Percentiles rank a stretch among this genome's conserved stretches.
Conservation (phyloP, 2,329 filamentous ascomycete genomes). For the Fusarium tupiense region DNA sequence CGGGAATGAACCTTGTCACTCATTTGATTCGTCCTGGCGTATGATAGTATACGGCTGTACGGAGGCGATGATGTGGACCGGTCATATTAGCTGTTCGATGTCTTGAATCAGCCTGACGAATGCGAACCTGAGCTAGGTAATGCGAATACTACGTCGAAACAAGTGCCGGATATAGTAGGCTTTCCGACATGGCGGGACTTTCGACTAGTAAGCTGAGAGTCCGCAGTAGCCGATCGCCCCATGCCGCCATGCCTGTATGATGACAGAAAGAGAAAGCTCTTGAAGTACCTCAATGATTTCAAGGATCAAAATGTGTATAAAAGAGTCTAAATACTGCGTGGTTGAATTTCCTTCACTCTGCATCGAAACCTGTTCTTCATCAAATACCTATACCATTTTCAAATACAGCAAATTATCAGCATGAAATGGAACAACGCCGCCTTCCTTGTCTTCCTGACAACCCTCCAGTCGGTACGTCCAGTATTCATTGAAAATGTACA, state of each 20-base stretch:
- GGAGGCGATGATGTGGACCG: not conserved
- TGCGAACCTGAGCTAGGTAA: not conserved
- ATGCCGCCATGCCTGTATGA: not conserved
- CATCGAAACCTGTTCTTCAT: not conserved
- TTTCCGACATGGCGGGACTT: not conserved
- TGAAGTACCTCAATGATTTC: no score
- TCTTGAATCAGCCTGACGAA: not conserved
- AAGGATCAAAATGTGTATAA: not conserved
- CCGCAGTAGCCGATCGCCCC: not conserved
- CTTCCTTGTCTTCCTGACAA: not conserved
- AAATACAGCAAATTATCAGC: not conserved
- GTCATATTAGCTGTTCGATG: no score
- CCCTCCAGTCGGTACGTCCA: not conserved
- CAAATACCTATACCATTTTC: not conserved
- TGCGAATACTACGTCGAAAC: not conserved
- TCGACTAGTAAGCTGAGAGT: not conserved
- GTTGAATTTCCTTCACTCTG: not conserved
- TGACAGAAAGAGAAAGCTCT: not conserved
- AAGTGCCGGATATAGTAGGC: not conserved
- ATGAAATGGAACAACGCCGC: not conserved
- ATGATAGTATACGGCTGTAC: not conserved
- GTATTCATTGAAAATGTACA: not conserved
- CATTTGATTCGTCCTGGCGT: not conserved
- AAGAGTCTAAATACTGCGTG: not conserved
- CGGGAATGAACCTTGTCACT: not conserved